Base-by-base conservation (phyloP, 1,284 basidiomycete genomes). In the Pseudomicrostroma phylloplanum region DNA sequence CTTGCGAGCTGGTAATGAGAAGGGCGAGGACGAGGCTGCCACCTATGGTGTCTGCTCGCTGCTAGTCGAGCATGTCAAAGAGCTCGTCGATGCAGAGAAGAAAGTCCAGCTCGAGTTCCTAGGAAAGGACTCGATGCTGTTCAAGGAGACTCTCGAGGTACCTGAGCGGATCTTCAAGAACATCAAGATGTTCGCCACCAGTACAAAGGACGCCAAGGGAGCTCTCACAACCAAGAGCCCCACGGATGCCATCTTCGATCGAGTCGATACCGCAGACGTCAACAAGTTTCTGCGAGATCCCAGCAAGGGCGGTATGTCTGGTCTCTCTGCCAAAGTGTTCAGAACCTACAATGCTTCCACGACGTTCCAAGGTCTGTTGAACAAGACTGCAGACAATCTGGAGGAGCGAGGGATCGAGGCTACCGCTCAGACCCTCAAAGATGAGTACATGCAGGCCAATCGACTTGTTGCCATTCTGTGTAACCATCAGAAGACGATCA, bases 161-260 rank as follows among this genome's bases (percentile, higher is more conserved):
- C 65, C 69, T 21, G 68, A 76, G 57, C 59, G 64, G 40, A 72
- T 79, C 53, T 79, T 72, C 64, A 75, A 76, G 60, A 79, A 79
- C 63, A 70, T 79, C 17, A 67, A 70, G 57, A 71, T 73, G 70
- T 79, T 79, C 61, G 72, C 73, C 23, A 69, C 70, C 58, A 73
- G 69, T 19, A 69, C 66, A 55, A 71, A 76, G 63, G 72, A 76
- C 58, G 58, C 60, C 26, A 60, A 65, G 12, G 76, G 76, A 55
- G 87, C 87, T 80, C 92, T 92, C 76, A 86, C 90, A 26, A 88
- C 89, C 72, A 97, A 97, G 83, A 84, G 85, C 59, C 88, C 90
- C 63, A 87, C 87, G 15, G 94, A 98, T 25, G 15, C 89, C 67
- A 81, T 98, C 60, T 98, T 99, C 75, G 96, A 70, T 57, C 66